Base-by-base conservation (phyloP, 371 early-diverging fungal species). In the Lichtheimia ramosa region DNA sequence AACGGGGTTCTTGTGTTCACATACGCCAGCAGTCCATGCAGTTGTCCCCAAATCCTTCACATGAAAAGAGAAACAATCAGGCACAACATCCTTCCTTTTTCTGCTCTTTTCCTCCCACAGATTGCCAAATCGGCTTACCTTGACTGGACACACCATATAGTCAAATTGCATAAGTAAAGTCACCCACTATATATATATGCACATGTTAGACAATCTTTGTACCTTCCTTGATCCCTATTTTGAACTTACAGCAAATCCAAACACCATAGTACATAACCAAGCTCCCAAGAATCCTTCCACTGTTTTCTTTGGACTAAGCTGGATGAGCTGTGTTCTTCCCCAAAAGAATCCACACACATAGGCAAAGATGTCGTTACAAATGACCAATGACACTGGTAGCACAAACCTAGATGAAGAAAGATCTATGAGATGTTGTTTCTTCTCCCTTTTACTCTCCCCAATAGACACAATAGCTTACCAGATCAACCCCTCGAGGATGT, bases 281-380 rank as follows among this genome's bases (percentile, higher is more conserved):
- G 91, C 99, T 53, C 99, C 99, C 48, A 98, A 76, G 65, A 98
- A 99, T 5, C 99, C 99, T 75, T 99, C 99, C 74, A 96, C 92
- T 16, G 99, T 99, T 84, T 99, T 99, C 71, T 99, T 99, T 14
- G 99, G 99, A 62, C 92, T 91, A 8, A 99, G 80, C 63, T 87
- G 83, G 64, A 96, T 98, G 34, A 99, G 82, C 5, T 89, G 97
- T 15, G 95, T 97, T 52, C 86, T 82, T 3, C 99, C 99, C 76
- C 83, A 92, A 69, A 94, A 92, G 75, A 93, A 93, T 4, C 98
- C 99, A 73, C 91, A 92, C 28, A 98, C 79, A 71, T 99, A 99
- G 10, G 99, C 99, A 67, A 90, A 90, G 51, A 97, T 95, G 70
- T 99, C 99, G 81, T 99, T 99, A 58, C 89, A 86, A 51, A 97